Evolutionary conservation across 768 basidiomycete genomes (phyloP), one percentile per base, ranked within the genome.

Genomic region (Boletus speciosus): DNA sequence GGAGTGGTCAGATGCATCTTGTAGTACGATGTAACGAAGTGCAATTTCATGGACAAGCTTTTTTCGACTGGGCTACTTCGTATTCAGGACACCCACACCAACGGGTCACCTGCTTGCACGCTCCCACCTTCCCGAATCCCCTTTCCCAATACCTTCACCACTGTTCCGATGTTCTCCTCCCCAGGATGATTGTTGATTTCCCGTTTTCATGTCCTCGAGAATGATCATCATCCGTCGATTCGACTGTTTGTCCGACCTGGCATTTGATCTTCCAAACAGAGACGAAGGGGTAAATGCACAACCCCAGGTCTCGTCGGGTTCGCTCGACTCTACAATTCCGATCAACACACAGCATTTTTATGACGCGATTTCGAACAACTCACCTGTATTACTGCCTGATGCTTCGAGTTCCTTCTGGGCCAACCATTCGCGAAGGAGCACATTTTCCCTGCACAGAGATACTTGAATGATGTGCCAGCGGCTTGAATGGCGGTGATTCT

Each of bases 141-240:
- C 15, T 64, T 66, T 0, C 75, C 78, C 5, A 81, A 61, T 1
- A 69, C 69, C 31, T 56, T 62, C 0, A 84, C 72, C 15, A 47
- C 71, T 25, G 68, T 78, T 3, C 81, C 81, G 1, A 81, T 61
- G 48, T 76, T 74, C 9, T 68, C 69, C 16, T 77, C 73, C 0
- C 78, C 76, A 0, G 79, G 78, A 47, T 64, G 65, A 15, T 85
- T 62, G 16, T 74, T 71, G 43, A 85, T 77, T 60, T 83, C 4
- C 82, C 0, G 80, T 83, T 67, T 86, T 85, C 85, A 85, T 86
- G 1, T 84, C 81, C 64, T 84, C 82, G 11, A 86, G 72, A 19
- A 83, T 73, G 31, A 81, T 46, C 36, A 84, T 78, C 70, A 11
- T 77, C 74, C 3, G 70, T 68, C 1, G 75, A 69, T 5, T 63